A percentile compares a stretch with the other conserved stretches of the same genome.
phyloP scores from a whole-genome alignment of 345 rosid species.

The Salix udensis region DNA sequence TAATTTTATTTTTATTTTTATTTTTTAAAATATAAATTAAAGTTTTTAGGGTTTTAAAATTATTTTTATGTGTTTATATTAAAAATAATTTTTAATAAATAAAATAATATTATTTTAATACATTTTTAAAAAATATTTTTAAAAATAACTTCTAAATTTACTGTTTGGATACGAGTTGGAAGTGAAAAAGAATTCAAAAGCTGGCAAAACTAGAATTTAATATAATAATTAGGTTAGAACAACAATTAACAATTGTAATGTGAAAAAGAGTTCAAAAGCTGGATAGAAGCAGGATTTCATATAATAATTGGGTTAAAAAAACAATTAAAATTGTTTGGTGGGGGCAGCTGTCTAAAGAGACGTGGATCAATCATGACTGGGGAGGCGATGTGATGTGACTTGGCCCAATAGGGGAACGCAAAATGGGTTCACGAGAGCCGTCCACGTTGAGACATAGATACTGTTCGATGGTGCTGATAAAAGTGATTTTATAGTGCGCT shows the following conservation, averaged over 20 bases:
- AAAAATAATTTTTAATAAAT: too few species aligned
- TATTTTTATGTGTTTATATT: too few species aligned
- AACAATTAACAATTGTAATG: not conserved
- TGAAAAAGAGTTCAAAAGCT: not conserved
- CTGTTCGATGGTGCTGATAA: slow-evolving; percentile 2
- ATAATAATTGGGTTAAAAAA: not conserved
- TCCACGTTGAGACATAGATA: slow-evolving; percentile 32
- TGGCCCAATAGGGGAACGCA: slow-evolving; percentile 11
- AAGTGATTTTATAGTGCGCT: not conserved
- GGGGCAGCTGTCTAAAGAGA: slow-evolving; percentile 30
- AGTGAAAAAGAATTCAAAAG: not conserved
- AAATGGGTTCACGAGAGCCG: not conserved
- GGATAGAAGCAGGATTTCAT: not conserved
- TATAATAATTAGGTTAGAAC: not conserved
- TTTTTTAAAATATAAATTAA: too few species aligned
- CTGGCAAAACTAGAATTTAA: not conserved
- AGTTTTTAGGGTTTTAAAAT: too few species aligned
- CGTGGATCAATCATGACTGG: slow-evolving; percentile 39
- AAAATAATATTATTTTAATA: too few species aligned
- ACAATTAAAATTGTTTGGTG: slow-evolving; percentile 15
- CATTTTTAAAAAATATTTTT: too few species aligned
- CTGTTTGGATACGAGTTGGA: not conserved
- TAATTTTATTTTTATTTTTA: too few species aligned
- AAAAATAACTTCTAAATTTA: too few species aligned
- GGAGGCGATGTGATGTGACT: slow-evolving; percentile 9